These are phyloP conservation scores for Mariannaea elegans DNA, from an alignment of 2,329 filamentous ascomycete genomes.

Conservation along the genomic window DNA sequence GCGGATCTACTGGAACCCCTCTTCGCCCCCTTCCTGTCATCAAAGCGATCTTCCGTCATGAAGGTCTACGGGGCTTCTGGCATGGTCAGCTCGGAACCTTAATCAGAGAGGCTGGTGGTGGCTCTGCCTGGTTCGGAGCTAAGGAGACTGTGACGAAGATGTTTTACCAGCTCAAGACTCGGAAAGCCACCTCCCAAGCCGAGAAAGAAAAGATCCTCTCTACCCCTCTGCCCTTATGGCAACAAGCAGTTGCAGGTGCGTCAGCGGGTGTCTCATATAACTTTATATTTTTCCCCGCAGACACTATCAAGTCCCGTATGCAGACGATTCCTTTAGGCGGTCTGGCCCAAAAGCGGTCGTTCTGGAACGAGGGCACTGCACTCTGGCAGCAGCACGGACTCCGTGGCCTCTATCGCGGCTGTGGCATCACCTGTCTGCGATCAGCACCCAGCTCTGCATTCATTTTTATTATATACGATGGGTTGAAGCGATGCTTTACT, in stretches of 20 bases:
- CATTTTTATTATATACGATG: constrained; percentile 96
- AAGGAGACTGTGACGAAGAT: constrained; percentile 82
- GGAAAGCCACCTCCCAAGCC: constrained; percentile 47
- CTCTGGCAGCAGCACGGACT: constrained; percentile 87
- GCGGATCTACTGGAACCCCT: constrained; percentile 53
- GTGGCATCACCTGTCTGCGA: constrained; percentile 88
- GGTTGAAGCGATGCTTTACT: constrained; percentile 75
- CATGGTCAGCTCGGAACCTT: constrained; percentile 92
- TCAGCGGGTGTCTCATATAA: constrained; percentile 94
- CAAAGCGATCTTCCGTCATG: constrained; percentile 79
- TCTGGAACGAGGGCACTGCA: constrained; percentile 74
- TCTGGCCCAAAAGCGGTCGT: constrained; percentile 67
- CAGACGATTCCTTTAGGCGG: constrained; percentile 81
- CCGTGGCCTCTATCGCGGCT: constrained; percentile 89
- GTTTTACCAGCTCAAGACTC: constrained; percentile 69
- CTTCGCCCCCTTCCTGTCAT: constrained; percentile 77
- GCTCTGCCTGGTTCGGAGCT: constrained; percentile 92
- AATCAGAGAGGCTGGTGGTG: constrained; percentile 91
- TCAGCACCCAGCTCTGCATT: constrained; percentile 96
- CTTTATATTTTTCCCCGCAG: constrained; percentile 95
- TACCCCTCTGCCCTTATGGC: constrained; percentile 77
- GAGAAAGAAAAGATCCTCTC: constrained; percentile 54
- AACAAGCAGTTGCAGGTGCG: constrained; percentile 88
- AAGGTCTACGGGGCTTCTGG: constrained; percentile 91
- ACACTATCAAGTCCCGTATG: constrained; percentile 97